Base-by-base conservation (phyloP, 169 alveolate genomes). In the Cryptosporidium sp. region DNA sequence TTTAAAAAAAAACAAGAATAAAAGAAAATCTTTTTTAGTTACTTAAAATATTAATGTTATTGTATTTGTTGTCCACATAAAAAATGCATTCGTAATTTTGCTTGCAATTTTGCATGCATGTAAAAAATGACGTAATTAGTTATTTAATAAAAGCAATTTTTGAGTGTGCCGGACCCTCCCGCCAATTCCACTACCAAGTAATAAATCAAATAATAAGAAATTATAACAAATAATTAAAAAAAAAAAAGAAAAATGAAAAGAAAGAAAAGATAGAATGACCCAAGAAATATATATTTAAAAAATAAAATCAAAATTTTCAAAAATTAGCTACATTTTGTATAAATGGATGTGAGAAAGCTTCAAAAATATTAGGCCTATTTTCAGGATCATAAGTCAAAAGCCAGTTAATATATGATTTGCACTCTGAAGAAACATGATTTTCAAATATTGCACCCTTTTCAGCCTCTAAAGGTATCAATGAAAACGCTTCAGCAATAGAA, bases 321-420 rank as follows among this genome's bases (percentile, higher is more conserved):
- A 18, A 16, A 8, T 56, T 56, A n/a, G 45, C 48, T 35, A 58
- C 42, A 80, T 48, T 65, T 51, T 80, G 89, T 62, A 91, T 87
- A 60, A 85, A 73, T 26, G 94, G 92, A 48, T 91, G 92, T 62
- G 86, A 85, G 58, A 75, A 85, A 52, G 94, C 94, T 53, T 91
- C 87, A 42, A 84, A 85, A 65, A 91, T 75, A 37, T 61, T 67
- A 21, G 94, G 94, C 45, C 94, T 75, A 21, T 71, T 62, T 18
- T 58, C 92, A 45, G 89, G 70, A 42, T 91, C 94, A 69, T 87
- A 91, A 45, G 91, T 91, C 29, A 91, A 87, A 68, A 91, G 75
- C 69, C 92, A 91, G 33, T 86, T 87, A 68, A 91, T 91, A 23
- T 91, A 91, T 52, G 85, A 87, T 71, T 53, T 85, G 44, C 92